phyloP scores from a whole-genome alignment of 129 eudicot genomes.

The Helianthus annuus region DNA sequence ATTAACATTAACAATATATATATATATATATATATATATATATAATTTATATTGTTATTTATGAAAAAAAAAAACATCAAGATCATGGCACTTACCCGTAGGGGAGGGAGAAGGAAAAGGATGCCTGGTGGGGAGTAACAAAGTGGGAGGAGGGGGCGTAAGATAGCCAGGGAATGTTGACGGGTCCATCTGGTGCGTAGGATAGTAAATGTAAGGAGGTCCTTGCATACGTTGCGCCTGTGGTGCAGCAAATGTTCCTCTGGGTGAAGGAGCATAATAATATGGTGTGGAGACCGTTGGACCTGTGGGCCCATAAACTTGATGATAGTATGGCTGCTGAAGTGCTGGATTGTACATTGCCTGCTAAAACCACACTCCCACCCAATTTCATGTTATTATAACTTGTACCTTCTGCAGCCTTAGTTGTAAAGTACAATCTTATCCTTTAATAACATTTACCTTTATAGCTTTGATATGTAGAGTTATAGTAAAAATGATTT shows the following conservation, averaged over 20 bases:
- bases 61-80: neutral
- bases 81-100: slow-evolving; percentile 48
- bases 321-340: slow-evolving; percentile 64
- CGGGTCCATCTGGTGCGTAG: slow-evolving; percentile 50
- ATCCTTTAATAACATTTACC: neutral
- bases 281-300: slow-evolving; percentile 61
- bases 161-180: slow-evolving; percentile 41
- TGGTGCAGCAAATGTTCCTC: slow-evolving; percentile 51
- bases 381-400: slow-evolving; percentile 26
- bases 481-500: too few relatives aligned
- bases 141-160: slow-evolving; percentile 39
- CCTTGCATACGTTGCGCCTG: slow-evolving; percentile 67
- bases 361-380: slow-evolving; percentile 41
- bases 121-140: slow-evolving; percentile 47
- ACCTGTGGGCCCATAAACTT: slow-evolving; percentile 62
- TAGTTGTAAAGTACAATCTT: slow-evolving; percentile 10
- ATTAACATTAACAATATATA: too few relatives aligned
- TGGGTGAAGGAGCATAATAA: slow-evolving; percentile 70
- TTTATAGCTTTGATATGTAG: neutral
- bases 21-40: too few relatives aligned
- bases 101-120: slow-evolving; percentile 57
- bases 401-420: slow-evolving; percentile 27
- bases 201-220: slow-evolving; percentile 79
- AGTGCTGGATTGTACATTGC: slow-evolving; percentile 62
- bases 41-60: neutral